Evolutionary conservation across 306 rosid genomes (phyloP), one percentile per base, ranked within the genome.

Genomic region (Styphnolobium japonicum): DNA sequence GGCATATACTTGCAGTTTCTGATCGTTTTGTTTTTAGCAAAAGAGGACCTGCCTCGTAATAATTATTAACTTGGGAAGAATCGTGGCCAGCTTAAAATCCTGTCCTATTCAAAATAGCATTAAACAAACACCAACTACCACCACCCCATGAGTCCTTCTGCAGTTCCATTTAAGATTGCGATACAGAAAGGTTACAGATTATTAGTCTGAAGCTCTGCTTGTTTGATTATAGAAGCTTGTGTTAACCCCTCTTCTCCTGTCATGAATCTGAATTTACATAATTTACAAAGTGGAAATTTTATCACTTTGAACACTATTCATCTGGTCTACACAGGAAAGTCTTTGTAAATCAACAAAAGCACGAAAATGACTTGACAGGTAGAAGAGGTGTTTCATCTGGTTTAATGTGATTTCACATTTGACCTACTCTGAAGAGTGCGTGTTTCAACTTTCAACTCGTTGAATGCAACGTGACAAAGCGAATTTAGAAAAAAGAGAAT

Each of bases 11-110:
- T 55, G 42, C 74, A 70, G 75, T 67, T 52, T 83, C 80, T 81
- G 82, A 83, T 83, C 73, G 76, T 76, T 63, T 66, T 87, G 81
- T 81, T 81, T 90, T 6, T 81, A 82, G 93, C n/a, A 72, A 84
- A 90, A 75, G 43, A 84, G 86, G 79, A 84, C 87, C 66, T 43
- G 83, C 7, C 11, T 79, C 76, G 43, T 81, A 58, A 45, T 67
- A 42, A 52, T 19, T 45, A 78, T 55, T 33, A 52, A 14, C 25
- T n/a, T 42, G 67, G 66, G 64, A 84, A 64, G 40, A 78, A 61
- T 40, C 3, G 25, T 56, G 76, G 77, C 48, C 67, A 78, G 78
- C 71, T 62, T 72, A 53, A 76, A 60, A 80, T 42, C 36, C 67
- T 65, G 73, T 65, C 66, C 23, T 70, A 67, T 85, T 71, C 71